Conservation (phyloP, 768 basidiomycete genomes). For the Solioccasus polychromus region DNA sequence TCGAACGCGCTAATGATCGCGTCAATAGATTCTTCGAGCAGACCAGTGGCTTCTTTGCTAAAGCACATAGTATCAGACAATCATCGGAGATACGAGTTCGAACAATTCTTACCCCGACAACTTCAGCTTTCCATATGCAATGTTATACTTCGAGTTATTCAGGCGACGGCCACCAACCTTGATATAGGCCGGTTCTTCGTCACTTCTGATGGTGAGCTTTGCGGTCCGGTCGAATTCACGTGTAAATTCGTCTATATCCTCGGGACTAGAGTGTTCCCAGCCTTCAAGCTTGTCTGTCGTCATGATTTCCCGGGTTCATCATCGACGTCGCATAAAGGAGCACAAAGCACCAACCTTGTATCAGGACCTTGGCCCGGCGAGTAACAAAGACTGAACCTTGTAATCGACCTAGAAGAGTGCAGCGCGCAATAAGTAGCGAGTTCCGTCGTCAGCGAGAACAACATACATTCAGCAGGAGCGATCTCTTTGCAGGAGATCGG, state of each 20-base stretch:
- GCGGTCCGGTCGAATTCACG: slow-evolving; percentile 8
- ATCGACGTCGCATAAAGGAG: background rate
- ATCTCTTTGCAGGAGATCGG: slow-evolving; percentile 33
- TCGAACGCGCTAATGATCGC: slow-evolving; percentile 13
- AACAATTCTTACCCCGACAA: slow-evolving; percentile 10
- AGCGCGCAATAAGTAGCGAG: background rate
- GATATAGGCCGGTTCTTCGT: slow-evolving; percentile 7
- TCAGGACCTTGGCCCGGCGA: slow-evolving; percentile 33
- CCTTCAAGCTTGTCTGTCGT: slow-evolving; percentile 8
- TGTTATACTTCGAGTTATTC: background rate
- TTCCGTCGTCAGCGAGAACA: background rate
- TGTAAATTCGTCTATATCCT: slow-evolving; percentile 3
- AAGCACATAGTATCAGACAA: background rate
- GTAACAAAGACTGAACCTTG: slow-evolving; percentile 48
- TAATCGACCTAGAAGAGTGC: slow-evolving; percentile 35
- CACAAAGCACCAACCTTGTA: slow-evolving; percentile 30
- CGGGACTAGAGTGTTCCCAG: background rate
- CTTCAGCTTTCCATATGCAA: slow-evolving; percentile 7
- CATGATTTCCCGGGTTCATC: background rate
- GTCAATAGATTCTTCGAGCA: slow-evolving; percentile 8
- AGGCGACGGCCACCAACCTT: slow-evolving; percentile 4
- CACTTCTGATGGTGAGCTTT: slow-evolving; percentile 5
- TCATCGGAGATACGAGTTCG: no score
- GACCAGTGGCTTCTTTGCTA: slow-evolving; percentile 7
- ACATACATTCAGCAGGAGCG: slow-evolving; percentile 26